Evolutionary conservation across 2,329 filamentous ascomycete species (phyloP), one percentile per base, ranked within the genome.

Genomic region (Domatiomyces catenatus): DNA sequence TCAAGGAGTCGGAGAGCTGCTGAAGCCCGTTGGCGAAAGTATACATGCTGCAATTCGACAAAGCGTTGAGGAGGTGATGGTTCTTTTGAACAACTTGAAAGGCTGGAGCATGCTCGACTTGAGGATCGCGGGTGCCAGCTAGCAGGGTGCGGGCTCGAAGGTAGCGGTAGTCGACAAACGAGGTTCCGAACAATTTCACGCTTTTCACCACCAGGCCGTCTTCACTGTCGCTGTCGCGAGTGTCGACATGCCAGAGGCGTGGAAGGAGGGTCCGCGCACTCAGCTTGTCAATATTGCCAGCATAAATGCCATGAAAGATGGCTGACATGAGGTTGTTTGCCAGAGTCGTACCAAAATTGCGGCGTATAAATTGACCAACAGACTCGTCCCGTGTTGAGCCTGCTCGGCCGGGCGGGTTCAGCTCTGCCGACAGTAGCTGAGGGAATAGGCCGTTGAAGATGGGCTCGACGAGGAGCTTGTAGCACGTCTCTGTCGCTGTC

Each of bases 281-380:
- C 48, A 96, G 71, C 62, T 83, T 75, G 64, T 85, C 80, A 46
- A 94, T 79, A 66, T 95, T 85, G 4, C 92, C 92, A 19, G 89
- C 92, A 65, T 93, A 94, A 52, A 96, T 87, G 43, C 92, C 92
- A 66, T 96, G 92, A 49, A 87, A 67, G 1, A 80, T 63, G 1
- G 82, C 87, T 4, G 87, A 94, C 5, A 80, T 67, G 17, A 94
- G 49, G 59, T 93, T 89, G 58, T 92, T 74, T 12, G 79, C 79
- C 5, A 84, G 56, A 32, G 71, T 64, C 19, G 72, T 69, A 44
- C 74, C 72, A 15, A 81, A 64, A 6, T 78, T 66, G 26, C 79
- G 69, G 1, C 68, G 66, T 6, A 87, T 63, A 62, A 83, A 90
- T 1, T 75, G 73, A 26, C 76, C 81, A n/a, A 92, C 69, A 1